Evolutionary conservation across 495 filamentous ascomycete genomes (phyloP).

Genomic region (Hyaloscypha variabilis): DNA sequence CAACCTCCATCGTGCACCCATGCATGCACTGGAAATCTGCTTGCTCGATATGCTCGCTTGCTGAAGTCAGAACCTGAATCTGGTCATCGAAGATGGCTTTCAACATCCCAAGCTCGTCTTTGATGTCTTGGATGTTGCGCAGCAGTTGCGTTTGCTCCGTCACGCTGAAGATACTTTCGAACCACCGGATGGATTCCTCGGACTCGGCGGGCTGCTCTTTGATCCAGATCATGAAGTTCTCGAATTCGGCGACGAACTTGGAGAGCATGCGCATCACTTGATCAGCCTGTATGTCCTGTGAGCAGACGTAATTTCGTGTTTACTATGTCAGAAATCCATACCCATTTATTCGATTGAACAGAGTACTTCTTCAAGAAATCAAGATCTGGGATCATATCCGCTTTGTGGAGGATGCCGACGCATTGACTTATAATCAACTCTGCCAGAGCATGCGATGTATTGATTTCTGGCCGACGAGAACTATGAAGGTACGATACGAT

Average conservation of each 20-base stretch:
- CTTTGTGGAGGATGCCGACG: conserved; percentile 1
- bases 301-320: neutral
- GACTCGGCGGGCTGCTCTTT: conserved; percentile 14
- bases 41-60: conserved; percentile 2
- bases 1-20: neutral
- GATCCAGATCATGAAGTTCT: conserved; percentile 10
- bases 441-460: neutral
- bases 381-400: conserved; percentile 10
- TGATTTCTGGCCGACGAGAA: conserved; percentile 8
- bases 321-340: neutral
- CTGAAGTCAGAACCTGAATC: conserved; percentile 1
- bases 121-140: conserved; percentile 17
- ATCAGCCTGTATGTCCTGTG: conserved; percentile 5
- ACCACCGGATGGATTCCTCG: conserved; percentile 11
- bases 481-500: conserved; percentile 8
- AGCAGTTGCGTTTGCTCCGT: conserved; percentile 14
- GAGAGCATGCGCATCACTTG: conserved; percentile 8
- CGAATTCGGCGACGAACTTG: conserved; percentile 9
- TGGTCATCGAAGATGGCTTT: conserved; percentile 16
- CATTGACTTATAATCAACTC: conserved; percentile 9
- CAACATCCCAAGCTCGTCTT: conserved; percentile 17
- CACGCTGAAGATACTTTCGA: conserved; percentile 17
- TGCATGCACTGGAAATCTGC: conserved; percentile 4
- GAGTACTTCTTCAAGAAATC: conserved; percentile 18
- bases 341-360: conserved; percentile 15